phyloP scores from a whole-genome alignment of 2,329 filamentous ascomycete species.

The Magnaporthales sp. region DNA sequence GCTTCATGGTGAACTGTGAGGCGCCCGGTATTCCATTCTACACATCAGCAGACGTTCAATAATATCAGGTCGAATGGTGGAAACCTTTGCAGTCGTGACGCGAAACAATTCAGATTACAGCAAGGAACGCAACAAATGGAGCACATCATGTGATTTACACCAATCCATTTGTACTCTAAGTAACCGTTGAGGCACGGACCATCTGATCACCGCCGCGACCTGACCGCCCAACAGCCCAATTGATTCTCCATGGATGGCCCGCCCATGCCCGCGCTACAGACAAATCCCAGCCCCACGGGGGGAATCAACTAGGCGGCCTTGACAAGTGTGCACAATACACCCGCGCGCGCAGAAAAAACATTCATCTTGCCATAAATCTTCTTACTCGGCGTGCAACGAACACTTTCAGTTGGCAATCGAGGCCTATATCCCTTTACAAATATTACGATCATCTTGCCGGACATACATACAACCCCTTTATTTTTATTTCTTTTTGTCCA shows the following conservation, averaged over 20 bases:
- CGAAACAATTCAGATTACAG: background rate
- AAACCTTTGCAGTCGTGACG: background rate
- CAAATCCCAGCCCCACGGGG: background rate
- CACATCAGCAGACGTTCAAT: background rate
- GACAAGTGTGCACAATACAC: background rate
- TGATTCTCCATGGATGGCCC: background rate
- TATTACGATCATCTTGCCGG: background rate
- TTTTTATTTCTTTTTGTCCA: background rate
- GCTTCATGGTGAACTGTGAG: background rate
- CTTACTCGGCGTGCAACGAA: background rate
- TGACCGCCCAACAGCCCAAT: background rate
- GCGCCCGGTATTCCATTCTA: background rate
- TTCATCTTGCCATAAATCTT: background rate
- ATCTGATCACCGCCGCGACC: background rate
- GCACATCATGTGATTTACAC: background rate
- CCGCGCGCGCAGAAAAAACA: background rate
- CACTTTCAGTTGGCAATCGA: background rate
- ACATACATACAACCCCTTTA: background rate
- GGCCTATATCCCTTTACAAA: background rate
- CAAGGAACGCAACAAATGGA: background rate
- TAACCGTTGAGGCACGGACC: background rate
- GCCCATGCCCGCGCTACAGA: background rate
- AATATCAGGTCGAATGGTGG: background rate
- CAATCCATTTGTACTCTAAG: background rate
- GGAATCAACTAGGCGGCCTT: background rate